These are phyloP conservation scores for Crassisporium funariophilum DNA, from an alignment of 768 basidiomycete genomes.

Conservation along the genomic window DNA sequence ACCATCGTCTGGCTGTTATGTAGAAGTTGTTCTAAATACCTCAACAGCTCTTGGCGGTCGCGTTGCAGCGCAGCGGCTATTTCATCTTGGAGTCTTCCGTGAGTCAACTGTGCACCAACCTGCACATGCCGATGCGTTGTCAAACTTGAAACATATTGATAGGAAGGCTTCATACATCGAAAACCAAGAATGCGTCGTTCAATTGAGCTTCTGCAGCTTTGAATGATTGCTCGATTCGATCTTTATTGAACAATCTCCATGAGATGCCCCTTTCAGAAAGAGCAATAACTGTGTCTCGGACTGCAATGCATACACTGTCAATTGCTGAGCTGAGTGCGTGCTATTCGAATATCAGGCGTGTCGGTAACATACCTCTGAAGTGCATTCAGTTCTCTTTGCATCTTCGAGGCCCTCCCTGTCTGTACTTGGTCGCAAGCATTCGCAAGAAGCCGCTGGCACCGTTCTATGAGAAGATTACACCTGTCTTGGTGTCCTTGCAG, in stretches of 20 bases:
- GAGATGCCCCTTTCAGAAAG: conserved; percentile 2
- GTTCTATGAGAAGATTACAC: conserved; percentile 5
- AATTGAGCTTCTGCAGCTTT: conserved; percentile 1
- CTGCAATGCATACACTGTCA: conserved; percentile 5
- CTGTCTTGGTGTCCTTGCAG: conserved; percentile 6
- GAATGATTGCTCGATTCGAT: conserved; percentile 5
- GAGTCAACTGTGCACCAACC: conserved; percentile 6
- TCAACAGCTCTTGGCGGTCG: conserved; percentile 4
- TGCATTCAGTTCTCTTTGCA: conserved; percentile 1
- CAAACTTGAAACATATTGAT: not conserved
- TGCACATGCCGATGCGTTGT: no score
- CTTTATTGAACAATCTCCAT: conserved; percentile 7
- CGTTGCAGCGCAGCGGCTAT: conserved; percentile 4
- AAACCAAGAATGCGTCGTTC: conserved; percentile 6
- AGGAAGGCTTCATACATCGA: conserved; percentile 5
- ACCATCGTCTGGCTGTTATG: conserved; percentile 3
- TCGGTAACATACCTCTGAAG: conserved; percentile 2
- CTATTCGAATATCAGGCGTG: no score
- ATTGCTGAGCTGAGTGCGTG: no score
- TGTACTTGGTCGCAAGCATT: conserved; percentile 6
- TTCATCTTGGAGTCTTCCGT: conserved; percentile 4
- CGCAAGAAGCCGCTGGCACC: conserved; percentile 5
- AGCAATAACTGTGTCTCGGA: conserved; percentile 5
- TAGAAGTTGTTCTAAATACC: conserved; percentile 8
- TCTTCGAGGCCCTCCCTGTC: not conserved